Evolutionary conservation across 352 stramenopile genomes (phyloP).

Genomic region (Plasmopara muralis): DNA sequence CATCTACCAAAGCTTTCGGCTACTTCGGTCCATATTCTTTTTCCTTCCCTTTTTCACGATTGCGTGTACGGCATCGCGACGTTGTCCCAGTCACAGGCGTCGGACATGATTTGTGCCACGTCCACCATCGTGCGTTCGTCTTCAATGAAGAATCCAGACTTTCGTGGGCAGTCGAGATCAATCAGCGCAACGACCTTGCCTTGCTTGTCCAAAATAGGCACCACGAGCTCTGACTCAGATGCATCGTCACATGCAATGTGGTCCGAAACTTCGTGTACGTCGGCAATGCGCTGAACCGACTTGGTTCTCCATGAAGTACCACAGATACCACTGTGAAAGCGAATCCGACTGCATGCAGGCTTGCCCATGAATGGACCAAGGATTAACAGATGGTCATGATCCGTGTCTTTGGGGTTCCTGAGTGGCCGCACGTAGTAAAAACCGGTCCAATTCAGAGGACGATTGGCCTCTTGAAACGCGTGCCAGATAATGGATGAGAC

Average conservation of each 20-base stretch:
- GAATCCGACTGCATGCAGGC: slow-evolving; percentile 73
- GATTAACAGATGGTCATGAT: slow-evolving; percentile 58
- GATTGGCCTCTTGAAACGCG: slow-evolving; percentile 52
- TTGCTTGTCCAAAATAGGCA: slow-evolving; percentile 55
- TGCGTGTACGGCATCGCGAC: slow-evolving; percentile 46
- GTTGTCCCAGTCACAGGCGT: slow-evolving; percentile 65
- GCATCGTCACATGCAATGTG: slow-evolving; percentile 81
- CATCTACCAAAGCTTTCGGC: neutral
- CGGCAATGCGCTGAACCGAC: slow-evolving; percentile 58
- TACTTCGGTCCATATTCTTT: neutral
- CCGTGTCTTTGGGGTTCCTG: slow-evolving; percentile 42
- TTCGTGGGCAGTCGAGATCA: slow-evolving; percentile 69
- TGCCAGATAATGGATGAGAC: slow-evolving; percentile 79
- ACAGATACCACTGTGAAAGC: slow-evolving; percentile 68
- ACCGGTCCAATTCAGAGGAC: slow-evolving; percentile 73
- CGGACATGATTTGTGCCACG: slow-evolving; percentile 47
- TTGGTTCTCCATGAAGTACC: slow-evolving; percentile 59
- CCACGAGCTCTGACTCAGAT: slow-evolving; percentile 76
- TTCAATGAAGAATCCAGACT: slow-evolving; percentile 61
- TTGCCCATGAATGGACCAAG: slow-evolving; percentile 80
- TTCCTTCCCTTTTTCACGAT: slow-evolving; percentile 8
- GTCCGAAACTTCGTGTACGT: slow-evolving; percentile 69
- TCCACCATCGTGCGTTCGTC: slow-evolving; percentile 63
- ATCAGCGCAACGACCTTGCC: slow-evolving; percentile 70
- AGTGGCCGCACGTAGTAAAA: slow-evolving; percentile 78